These are phyloP conservation scores for Globisporangium cederbergense DNA, from an alignment of 352 stramenopile genomes.

Conservation along the genomic window DNA sequence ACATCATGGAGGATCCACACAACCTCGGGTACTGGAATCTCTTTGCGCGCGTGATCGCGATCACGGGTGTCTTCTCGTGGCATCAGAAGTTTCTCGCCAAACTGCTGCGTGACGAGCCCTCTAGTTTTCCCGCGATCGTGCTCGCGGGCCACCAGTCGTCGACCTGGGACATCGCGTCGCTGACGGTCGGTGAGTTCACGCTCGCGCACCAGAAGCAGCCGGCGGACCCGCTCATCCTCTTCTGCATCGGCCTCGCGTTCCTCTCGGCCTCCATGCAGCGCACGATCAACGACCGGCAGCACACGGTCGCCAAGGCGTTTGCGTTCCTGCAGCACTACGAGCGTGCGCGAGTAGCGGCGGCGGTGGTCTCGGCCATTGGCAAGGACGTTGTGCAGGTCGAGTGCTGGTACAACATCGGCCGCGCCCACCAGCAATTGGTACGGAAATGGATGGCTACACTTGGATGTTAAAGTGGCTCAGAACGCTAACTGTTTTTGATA, in stretches of 20 bases:
- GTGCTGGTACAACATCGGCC: conserved; percentile 85
- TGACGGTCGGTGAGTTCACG: conserved; percentile 83
- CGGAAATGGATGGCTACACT: conserved; percentile 1
- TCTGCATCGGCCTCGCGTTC: conserved; percentile 84
- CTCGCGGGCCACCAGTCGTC: conserved; percentile 82
- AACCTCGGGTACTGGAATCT: conserved; percentile 86
- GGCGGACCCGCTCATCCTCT: conserved; percentile 69
- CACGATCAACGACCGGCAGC: conserved; percentile 82
- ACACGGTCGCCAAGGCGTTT: conserved; percentile 84
- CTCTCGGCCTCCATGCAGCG: conserved; percentile 82
- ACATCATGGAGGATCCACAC: conserved; percentile 82
- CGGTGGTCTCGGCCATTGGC: conserved; percentile 41
- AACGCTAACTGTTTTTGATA: neutral
- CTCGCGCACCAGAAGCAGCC: conserved; percentile 78
- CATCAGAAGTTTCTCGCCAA: conserved; percentile 87
- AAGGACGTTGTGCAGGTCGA: conserved; percentile 70
- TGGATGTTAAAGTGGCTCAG: neutral
- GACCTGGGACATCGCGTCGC: conserved; percentile 79
- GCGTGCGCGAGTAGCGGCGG: conserved; percentile 35
- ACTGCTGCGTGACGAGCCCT: conserved; percentile 66
- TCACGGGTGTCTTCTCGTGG: conserved; percentile 84
- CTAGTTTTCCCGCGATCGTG: conserved; percentile 77
- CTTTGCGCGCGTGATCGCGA: conserved; percentile 79
- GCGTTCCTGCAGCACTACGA: conserved; percentile 85
- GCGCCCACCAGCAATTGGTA: conserved; percentile 85